Percentiles rank a stretch among this genome's conserved stretches.
Evolutionary conservation across 2,329 filamentous ascomycete species (phyloP).

Genomic region (Phyllosticta citriasiana): DNA sequence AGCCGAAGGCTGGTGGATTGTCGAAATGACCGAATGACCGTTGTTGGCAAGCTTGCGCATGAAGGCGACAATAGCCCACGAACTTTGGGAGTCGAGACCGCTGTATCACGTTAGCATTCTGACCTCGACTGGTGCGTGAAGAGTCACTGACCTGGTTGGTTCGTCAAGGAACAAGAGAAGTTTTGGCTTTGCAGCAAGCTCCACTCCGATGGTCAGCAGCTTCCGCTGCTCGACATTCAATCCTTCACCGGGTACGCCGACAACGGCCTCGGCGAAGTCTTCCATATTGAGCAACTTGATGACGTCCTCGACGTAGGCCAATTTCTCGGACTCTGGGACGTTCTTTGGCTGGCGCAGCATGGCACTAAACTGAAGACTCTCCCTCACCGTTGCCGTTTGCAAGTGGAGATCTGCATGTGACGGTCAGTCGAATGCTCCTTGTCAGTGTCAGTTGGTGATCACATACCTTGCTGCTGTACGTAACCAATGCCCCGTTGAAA

Average conservation of each 20-base stretch:
- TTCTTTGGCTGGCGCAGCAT: constrained; percentile 40
- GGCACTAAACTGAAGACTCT: constrained; percentile 26
- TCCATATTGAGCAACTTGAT: constrained; percentile 58
- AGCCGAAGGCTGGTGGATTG: constrained; percentile 37
- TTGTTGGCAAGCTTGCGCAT: constrained; percentile 48
- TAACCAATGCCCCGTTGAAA: constrained; percentile 31
- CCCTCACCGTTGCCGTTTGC: constrained; percentile 28
- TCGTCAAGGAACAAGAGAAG: constrained; percentile 54
- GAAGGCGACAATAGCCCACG: constrained; percentile 54
- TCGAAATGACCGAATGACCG: constrained; percentile 38
- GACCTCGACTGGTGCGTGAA: constrained; percentile 15
- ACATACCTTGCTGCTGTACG: constrained; percentile 28
- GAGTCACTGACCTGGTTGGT: constrained; percentile 31
- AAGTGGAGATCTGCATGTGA: constrained; percentile 24
- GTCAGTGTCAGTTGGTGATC: not conserved
- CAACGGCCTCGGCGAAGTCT: constrained; percentile 56
- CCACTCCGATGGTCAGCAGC: constrained; percentile 61
- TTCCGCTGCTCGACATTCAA: constrained; percentile 62
- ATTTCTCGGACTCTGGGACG: constrained; percentile 48
- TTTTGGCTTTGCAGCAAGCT: constrained; percentile 58
- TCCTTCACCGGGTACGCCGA: constrained; percentile 52
- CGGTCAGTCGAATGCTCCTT: not conserved
- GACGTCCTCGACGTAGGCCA: constrained; percentile 52
- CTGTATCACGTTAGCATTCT: not conserved
- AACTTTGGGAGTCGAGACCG: constrained; percentile 27